A percentile compares a stretch with the other conserved stretches of the same genome.
Evolutionary conservation across 2,329 filamentous ascomycete genomes (phyloP).

Genomic region (Verticillium nubilum): DNA sequence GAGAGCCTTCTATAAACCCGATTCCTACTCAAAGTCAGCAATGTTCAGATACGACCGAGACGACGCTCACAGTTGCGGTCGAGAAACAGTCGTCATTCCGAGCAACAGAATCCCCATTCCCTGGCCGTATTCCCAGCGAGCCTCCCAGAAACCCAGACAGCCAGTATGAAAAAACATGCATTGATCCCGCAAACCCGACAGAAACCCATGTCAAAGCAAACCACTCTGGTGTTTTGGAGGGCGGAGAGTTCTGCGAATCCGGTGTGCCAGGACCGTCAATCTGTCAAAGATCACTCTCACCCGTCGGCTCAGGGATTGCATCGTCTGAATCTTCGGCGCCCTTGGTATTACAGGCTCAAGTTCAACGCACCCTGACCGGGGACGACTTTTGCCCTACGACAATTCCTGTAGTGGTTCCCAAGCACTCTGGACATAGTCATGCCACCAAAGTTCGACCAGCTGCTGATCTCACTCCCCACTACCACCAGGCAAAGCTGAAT

Average conservation of each 20-base stretch:
- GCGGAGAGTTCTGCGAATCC: constrained; percentile 14
- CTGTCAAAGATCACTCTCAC: not conserved
- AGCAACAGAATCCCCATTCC: not conserved
- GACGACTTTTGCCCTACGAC: constrained; percentile 9
- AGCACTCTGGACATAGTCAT: constrained; percentile 14
- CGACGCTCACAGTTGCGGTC: not conserved
- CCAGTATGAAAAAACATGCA: constrained; percentile 4
- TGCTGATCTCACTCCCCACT: constrained; percentile 10
- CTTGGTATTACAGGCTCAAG: constrained; percentile 11
- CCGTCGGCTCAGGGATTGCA: not conserved
- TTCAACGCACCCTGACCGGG: constrained; percentile 11
- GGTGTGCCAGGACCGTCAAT: constrained; percentile 9
- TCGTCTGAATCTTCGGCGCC: constrained; percentile 13
- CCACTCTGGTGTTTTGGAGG: constrained; percentile 12
- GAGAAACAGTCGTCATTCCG: not conserved
- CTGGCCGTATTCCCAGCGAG: not conserved
- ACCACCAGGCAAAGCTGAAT: constrained; percentile 2
- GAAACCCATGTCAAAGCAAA: constrained; percentile 9
- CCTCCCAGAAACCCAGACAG: not conserved
- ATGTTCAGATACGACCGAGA: not conserved
- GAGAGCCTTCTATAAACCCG: not conserved
- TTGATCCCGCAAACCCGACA: constrained; percentile 9
- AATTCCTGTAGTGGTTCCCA: constrained; percentile 10
- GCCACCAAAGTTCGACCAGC: constrained; percentile 20
- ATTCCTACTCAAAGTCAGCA: not conserved